These are phyloP conservation scores for Boletus sp. DNA, from an alignment of 1,284 basidiomycete species.

Conservation along the genomic window DNA sequence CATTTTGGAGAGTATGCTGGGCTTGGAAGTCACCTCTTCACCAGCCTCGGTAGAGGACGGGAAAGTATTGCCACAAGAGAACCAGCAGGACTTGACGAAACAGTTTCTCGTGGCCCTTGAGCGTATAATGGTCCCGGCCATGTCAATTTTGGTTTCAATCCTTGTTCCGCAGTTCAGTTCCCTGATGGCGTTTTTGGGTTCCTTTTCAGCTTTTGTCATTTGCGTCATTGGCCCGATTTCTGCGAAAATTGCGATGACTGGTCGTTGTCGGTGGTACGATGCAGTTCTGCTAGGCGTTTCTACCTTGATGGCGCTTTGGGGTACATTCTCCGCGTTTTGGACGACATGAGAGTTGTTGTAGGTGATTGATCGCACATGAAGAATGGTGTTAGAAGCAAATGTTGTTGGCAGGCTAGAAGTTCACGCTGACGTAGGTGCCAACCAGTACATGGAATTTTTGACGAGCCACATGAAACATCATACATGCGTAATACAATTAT, in stretches of 20 bases:
- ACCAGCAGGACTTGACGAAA: constrained; percentile 32
- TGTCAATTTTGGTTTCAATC: constrained; percentile 71
- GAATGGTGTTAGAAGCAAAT: neutral
- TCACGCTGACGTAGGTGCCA: neutral
- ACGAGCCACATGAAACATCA: neutral
- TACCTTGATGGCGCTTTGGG: constrained; percentile 70
- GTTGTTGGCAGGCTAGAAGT: neutral
- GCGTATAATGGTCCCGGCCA: constrained; percentile 54
- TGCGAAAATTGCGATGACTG: constrained; percentile 56
- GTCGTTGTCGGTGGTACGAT: constrained; percentile 50
- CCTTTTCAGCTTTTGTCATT: constrained; percentile 81
- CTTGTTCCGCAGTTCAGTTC: constrained; percentile 82
- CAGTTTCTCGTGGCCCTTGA: constrained; percentile 51
- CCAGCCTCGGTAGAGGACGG: constrained; percentile 39
- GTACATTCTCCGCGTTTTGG: constrained; percentile 69
- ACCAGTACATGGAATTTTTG: constrained; percentile 5
- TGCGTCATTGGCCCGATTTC: constrained; percentile 78
- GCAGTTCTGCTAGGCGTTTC: constrained; percentile 53
- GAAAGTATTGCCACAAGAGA: constrained; percentile 18
- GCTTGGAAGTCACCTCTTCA: constrained; percentile 48
- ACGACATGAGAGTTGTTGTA: constrained; percentile 23
- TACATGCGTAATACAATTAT: constrained; percentile 18
- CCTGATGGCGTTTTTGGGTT: constrained; percentile 89
- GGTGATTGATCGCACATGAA: neutral
- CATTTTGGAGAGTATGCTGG: constrained; percentile 73